Conservation (phyloP, 352 stramenopile genomes). For the Bremia lactucae region DNA sequence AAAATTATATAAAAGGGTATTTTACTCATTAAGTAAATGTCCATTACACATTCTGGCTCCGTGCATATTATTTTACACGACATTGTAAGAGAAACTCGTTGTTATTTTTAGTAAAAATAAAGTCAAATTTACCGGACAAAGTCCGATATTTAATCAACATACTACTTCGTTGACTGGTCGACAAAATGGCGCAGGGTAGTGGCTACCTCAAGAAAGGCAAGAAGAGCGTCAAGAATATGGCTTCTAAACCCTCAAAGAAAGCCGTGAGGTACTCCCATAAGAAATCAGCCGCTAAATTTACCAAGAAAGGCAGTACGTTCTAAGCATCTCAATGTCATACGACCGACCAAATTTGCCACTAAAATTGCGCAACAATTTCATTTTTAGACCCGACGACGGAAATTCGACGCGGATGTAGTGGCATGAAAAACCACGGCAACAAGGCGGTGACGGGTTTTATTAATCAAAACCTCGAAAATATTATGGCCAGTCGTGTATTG, state of each 20-base stretch:
- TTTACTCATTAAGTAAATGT: no score
- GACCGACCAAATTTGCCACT: no score
- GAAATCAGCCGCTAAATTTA: constrained; percentile 73
- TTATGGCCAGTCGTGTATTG: constrained; percentile 77
- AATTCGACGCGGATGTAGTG: constrained; percentile 54
- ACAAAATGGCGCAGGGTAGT: constrained; percentile 65
- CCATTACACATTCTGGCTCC: no score
- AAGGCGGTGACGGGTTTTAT: constrained; percentile 76
- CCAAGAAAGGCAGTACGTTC: constrained; percentile 80
- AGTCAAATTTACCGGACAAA: no score
- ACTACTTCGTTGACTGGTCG: constrained; percentile 8
- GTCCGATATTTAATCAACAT: no score
- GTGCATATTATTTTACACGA: no score
- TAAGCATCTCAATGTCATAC: no score
- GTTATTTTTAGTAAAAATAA: no score
- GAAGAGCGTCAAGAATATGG: constrained; percentile 67
- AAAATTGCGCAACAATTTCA: no score
- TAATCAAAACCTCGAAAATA: constrained; percentile 83
- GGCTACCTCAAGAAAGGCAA: constrained; percentile 71
- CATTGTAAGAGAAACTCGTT: no score
- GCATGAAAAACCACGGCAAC: constrained; percentile 67
- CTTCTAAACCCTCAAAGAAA: constrained; percentile 64
- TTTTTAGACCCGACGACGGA: constrained; percentile 75
- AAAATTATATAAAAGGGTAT: no score
- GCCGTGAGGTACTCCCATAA: constrained; percentile 66